Conservation (phyloP, 2,329 filamentous ascomycete genomes). For the Drechmeria coniospora region DNA sequence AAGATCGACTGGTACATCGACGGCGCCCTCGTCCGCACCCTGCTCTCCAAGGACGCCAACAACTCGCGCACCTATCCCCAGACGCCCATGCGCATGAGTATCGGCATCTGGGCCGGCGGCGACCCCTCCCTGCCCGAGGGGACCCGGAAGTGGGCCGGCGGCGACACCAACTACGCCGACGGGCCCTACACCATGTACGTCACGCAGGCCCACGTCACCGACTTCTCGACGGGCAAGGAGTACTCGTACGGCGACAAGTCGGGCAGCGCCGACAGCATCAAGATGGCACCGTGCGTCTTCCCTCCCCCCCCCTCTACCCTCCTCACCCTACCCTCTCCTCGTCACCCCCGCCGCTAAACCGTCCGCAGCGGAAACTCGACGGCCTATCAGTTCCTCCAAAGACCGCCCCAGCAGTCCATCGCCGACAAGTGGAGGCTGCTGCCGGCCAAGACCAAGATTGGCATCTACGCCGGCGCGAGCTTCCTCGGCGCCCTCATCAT, state of each 20-base stretch:
- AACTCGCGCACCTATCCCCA: conserved; percentile 54
- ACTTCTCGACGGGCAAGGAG: conserved; percentile 46
- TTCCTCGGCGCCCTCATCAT: conserved; percentile 26
- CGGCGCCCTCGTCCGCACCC: conserved; percentile 45
- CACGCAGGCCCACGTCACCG: conserved; percentile 39
- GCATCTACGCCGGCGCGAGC: conserved; percentile 33
- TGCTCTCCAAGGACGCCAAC: conserved; percentile 45
- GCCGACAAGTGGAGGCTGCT: conserved; percentile 40
- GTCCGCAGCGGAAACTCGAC: conserved; percentile 40
- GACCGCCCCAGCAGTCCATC: conserved; percentile 24
- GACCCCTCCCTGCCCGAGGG: conserved; percentile 37
- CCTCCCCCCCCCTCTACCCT: no score
- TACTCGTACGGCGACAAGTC: conserved; percentile 49
- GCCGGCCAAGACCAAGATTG: conserved; percentile 32
- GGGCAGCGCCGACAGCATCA: conserved; percentile 50
- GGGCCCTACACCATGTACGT: conserved; percentile 64
- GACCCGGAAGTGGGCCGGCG: conserved; percentile 56
- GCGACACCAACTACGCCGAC: conserved; percentile 46
- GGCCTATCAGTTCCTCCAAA: conserved; percentile 26
- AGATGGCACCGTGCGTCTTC: conserved; percentile 32
- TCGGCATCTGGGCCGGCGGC: conserved; percentile 52
- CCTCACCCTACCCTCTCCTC: background rate
- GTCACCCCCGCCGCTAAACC: background rate
- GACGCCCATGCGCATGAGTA: conserved; percentile 55
- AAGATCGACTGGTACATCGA: conserved; percentile 57